Evolutionary conservation across 2,329 filamentous ascomycete genomes (phyloP).

Genomic region (Ceratocystis colombiana): DNA sequence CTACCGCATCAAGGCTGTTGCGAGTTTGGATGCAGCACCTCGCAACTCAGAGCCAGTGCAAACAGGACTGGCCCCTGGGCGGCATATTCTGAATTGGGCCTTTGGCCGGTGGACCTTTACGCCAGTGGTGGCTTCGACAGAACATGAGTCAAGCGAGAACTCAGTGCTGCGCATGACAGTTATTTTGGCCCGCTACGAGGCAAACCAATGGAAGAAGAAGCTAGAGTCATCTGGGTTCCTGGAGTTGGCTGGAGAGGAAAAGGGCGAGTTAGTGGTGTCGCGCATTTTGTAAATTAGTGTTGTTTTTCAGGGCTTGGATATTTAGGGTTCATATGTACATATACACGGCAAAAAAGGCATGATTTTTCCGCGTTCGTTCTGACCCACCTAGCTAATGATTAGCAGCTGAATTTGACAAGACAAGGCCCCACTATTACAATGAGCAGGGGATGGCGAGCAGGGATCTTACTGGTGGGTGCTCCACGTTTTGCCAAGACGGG

Average conservation of each 20-base stretch:
- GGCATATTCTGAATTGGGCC: slow-evolving; percentile 95
- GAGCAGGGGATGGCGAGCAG: neutral
- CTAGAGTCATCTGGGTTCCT: slow-evolving; percentile 50
- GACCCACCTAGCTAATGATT: neutral
- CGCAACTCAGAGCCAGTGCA: slow-evolving; percentile 43
- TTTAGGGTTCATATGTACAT: neutral
- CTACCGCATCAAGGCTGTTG: slow-evolving; percentile 79
- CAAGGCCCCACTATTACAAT: slow-evolving; percentile 1
- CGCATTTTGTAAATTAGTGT: slow-evolving; percentile 37
- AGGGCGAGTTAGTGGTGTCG: slow-evolving; percentile 43
- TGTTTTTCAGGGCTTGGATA: neutral
- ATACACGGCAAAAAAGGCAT: neutral
- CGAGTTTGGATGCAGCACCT: slow-evolving; percentile 41
- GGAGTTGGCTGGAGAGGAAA: slow-evolving; percentile 39
- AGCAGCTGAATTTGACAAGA: neutral
- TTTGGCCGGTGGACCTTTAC: slow-evolving; percentile 95
- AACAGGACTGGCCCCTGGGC: slow-evolving; percentile 31
- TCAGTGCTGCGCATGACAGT: slow-evolving; percentile 60
- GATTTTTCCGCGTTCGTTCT: neutral
- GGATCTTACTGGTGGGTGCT: neutral
- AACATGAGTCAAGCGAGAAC: slow-evolving; percentile 48
- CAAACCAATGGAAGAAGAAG: slow-evolving; percentile 66
- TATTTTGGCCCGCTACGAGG: slow-evolving; percentile 63
- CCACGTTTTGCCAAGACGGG: slow-evolving; percentile 15
- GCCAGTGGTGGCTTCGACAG: slow-evolving; percentile 37